These are phyloP conservation scores for Babesia sp. DNA, from an alignment of 169 alveolate genomes.

Conservation along the genomic window DNA sequence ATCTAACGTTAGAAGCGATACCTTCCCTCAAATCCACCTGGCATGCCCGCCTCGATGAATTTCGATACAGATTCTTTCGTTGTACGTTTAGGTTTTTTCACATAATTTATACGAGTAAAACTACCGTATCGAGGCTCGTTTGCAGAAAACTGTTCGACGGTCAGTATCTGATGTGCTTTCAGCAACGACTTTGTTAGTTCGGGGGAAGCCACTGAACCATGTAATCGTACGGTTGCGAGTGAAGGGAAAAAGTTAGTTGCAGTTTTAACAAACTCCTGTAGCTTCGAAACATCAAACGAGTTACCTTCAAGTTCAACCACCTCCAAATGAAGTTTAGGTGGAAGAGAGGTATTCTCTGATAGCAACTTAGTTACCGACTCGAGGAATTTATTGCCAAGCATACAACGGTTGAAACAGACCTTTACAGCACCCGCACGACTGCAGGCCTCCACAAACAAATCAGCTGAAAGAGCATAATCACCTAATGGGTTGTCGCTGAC, in stretches of 20 bases:
- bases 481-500: constrained; percentile 66
- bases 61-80: constrained; percentile 30
- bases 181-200: not conserved
- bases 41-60: not conserved
- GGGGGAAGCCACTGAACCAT: constrained; percentile 16
- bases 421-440: constrained; percentile 7
- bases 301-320: constrained; percentile 61
- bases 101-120: constrained; percentile 11
- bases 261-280: constrained; percentile 10
- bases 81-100: constrained; percentile 45
- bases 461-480: constrained; percentile 31
- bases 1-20: too few species aligned
- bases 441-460: constrained; percentile 29
- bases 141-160: constrained; percentile 17
- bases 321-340: not conserved
- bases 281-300: constrained; percentile 1
- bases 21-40: too few species aligned
- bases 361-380: not conserved
- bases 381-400: constrained; percentile 30
- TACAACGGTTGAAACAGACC: constrained; percentile 49
- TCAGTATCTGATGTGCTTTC: not conserved
- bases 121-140: constrained; percentile 44
- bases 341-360: too few species aligned
- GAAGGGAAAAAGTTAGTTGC: constrained; percentile 25
- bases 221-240: constrained; percentile 10